Conservation (phyloP, 148 eudicot species). For the Agrostemma githago region DNA sequence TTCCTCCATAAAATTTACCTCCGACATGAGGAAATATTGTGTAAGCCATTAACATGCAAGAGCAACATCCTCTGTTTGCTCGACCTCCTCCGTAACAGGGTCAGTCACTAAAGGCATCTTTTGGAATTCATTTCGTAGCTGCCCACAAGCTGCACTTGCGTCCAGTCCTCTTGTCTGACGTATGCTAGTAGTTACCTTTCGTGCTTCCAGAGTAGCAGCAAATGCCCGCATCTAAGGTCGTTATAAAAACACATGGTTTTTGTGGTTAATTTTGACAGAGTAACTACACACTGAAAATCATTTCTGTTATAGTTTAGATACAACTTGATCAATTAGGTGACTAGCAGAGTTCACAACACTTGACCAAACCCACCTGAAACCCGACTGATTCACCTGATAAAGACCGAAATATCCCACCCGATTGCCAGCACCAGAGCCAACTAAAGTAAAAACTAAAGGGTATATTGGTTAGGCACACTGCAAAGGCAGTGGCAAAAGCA, state of each 20-base stretch:
- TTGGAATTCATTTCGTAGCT: constrained; percentile 84
- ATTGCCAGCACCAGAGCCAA: not conserved
- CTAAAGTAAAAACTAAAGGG: not conserved
- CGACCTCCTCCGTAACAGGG: constrained; percentile 25
- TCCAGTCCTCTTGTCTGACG: constrained; percentile 96
- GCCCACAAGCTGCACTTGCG: constrained; percentile 99
- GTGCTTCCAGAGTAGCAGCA: constrained; percentile 66
- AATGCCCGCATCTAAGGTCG: constrained; percentile 58
- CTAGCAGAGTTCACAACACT: not conserved
- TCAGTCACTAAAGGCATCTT: constrained; percentile 59
- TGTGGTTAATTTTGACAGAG: not conserved
- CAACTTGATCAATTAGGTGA: not conserved
- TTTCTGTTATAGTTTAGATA: not conserved
- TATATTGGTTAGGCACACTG: not conserved
- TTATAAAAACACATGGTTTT: not conserved
- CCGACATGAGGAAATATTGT: not conserved
- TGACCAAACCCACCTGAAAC: not conserved
- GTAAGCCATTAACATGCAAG: constrained; percentile 43
- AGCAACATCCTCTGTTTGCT: constrained; percentile 37
- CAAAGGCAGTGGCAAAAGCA: not conserved
- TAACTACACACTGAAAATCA: not conserved
- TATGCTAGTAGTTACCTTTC: constrained; percentile 71
- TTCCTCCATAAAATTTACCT: not conserved
- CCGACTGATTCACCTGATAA: not conserved
- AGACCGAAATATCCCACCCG: not conserved